Evolutionary conservation across 2,329 filamentous ascomycete species (phyloP).

Genomic region (Aspergillus sclerotialis): DNA sequence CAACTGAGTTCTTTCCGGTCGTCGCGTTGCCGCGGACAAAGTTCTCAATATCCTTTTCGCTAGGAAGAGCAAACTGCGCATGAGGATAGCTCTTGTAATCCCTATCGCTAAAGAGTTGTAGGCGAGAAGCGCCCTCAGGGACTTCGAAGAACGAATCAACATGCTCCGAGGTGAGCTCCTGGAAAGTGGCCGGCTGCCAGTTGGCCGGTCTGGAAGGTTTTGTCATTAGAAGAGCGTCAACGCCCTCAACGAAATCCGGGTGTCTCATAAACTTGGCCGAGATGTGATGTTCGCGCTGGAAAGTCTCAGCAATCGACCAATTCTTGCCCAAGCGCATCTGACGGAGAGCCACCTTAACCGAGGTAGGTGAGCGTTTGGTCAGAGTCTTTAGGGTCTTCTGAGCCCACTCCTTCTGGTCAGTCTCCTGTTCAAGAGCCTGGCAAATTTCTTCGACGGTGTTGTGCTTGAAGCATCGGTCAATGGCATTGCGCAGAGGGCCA

Average conservation of each 20-base stretch:
- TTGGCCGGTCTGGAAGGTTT: conserved; percentile 59
- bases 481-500: conserved; percentile 66
- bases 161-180: conserved; percentile 53
- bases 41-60: conserved; percentile 51
- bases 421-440: conserved; percentile 52
- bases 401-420: conserved; percentile 65
- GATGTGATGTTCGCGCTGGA: conserved; percentile 78
- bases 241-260: conserved; percentile 85
- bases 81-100: conserved; percentile 72
- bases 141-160: conserved; percentile 65
- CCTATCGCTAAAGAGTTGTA: conserved; percentile 55
- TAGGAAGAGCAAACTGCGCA: conserved; percentile 61
- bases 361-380: conserved; percentile 71
- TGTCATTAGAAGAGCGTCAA: conserved; percentile 70
- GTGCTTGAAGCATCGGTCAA: conserved; percentile 75
- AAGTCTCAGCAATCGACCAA: conserved; percentile 81
- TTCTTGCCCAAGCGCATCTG: conserved; percentile 69
- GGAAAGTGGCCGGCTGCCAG: conserved; percentile 70
- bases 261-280: conserved; percentile 83
- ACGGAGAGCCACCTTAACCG: conserved; percentile 73
- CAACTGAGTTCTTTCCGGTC: conserved; percentile 53
- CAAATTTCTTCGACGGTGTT: conserved; percentile 65
- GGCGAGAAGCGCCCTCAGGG: conserved; percentile 35
- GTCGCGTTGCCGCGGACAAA: conserved; percentile 39
- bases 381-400: conserved; percentile 68